Evolutionary conservation across 129 eudicot species (phyloP), one percentile per base, ranked within the genome.

Genomic region (Heracleum sosnowskyi): DNA sequence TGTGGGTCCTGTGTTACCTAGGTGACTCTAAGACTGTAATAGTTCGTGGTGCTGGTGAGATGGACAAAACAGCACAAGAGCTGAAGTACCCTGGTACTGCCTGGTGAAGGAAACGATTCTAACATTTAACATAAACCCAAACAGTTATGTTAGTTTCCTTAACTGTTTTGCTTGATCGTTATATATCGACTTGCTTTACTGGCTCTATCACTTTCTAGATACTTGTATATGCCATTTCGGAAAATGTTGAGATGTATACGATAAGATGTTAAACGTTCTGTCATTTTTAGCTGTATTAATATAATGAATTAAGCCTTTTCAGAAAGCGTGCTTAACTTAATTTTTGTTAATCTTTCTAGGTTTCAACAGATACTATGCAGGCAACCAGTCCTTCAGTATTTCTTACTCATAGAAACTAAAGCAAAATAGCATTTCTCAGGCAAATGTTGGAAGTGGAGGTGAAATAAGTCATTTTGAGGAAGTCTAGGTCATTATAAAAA

Each of bases 11-110:
- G 53, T 47, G 72, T 66, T 76, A n/a, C 75, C 83, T 84, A 91
- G 98, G 96, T 87, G 92, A 91, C 77, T 93, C 85, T 79, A 96
- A 97, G 81, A 93, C 96, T 72, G 84, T 93, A 29, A 78, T 93
- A 82, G 88, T 95, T 79, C 98, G 85, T 78, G 91, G 86, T 69
- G 88, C 86, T 77, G 85, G 55, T 73, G 93, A 86, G 74, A 80
- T 75, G 7, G 86, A 85, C 51, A 87, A 81, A 73, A 80, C 88
- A 34, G 68, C 77, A 75, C 63, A 82, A 31, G 73, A 70, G 55
- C 62, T 79, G 41, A 79, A 64, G 85, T 85, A 53, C 86, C 89
- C 26, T 75, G 94, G 97, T 91, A 91, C 80, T 68, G 35, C 72
- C 76, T 29, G 41, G 73, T 17, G 22, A 68, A 33, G 36, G 39